Conservation (phyloP, 305 asterid species). For the Striga hermonthica region DNA sequence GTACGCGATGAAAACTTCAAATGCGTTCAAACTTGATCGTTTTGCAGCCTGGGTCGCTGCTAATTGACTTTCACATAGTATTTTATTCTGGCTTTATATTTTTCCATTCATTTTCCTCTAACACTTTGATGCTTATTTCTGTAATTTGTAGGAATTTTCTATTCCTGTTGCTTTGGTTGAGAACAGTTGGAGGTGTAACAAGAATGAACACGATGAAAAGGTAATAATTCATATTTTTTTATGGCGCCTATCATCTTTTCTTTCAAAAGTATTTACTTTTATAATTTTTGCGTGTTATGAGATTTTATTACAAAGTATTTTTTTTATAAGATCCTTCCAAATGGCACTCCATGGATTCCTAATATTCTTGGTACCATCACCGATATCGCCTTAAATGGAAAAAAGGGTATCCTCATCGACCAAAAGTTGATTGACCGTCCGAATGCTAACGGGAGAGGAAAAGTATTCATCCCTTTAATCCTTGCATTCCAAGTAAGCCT, state of each 20-base stretch:
- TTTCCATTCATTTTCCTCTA: too few species aligned
- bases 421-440: constrained; percentile 71
- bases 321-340: constrained; percentile 61
- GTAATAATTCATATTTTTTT: too few species aligned
- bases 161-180: constrained; percentile 75
- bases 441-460: constrained; percentile 62
- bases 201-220: constrained; percentile 78
- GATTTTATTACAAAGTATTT: constrained; percentile 6
- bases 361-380: constrained; percentile 53
- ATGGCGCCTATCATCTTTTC: too few species aligned
- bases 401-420: constrained; percentile 54
- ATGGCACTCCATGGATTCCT: constrained; percentile 69
- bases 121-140: too few species aligned
- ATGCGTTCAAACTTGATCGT: too few species aligned
- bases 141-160: constrained; percentile 43
- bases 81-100: too few species aligned
- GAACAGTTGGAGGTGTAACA: constrained; percentile 79
- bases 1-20: too few species aligned
- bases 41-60: too few species aligned
- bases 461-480: constrained; percentile 59
- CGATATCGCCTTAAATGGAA: constrained; percentile 54
- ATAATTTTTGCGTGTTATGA: too few species aligned
- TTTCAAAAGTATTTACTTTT: too few species aligned
- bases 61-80: too few species aligned
- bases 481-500: constrained; percentile 60